Evolutionary conservation across 805 yeast genomes (phyloP), one percentile per base, ranked within the genome.

Genomic region (Komagataella phaffii): DNA sequence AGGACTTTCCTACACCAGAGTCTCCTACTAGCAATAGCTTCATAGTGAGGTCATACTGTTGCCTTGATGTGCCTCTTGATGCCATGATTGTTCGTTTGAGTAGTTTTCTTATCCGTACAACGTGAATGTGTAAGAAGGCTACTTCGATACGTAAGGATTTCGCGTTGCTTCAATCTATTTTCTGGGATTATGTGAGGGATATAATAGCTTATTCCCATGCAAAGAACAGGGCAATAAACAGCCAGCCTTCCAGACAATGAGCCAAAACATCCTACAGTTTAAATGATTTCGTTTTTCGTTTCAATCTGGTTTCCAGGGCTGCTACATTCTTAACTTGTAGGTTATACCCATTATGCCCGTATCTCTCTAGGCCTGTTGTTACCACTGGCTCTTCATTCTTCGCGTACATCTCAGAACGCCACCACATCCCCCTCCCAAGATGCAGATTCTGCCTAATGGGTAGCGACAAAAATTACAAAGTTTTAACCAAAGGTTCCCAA

Each of bases 11-110:
- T 48, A 86, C 93, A 54, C 88, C 77, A 36, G 96, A 86, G 71
- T 90, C 96, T 53, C 98, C 98, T 57, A 91, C 95, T 58, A 91
- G 79, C 59, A 91, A 76, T 61, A 91, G 80, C 73, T 90, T 90
- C 84, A 90, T 84, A 61, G 91, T 85, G 71, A 88, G 82, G 65
- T 89, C 96, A 63, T 87, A 89, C 40, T 30, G 40, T 53, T 88
- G 77, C 67, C 84, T 79, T n/a, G 80, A 73, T 19, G 80, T 78
- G 56, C 80, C 76, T 74, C 81, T 79, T 48, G 77, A 77, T 54
- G 83, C 74, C 81, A 76, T 77, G 51, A 48, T 30, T 30, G 40
- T 30, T 30, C 40, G 40, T 30, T 30, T 30, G n/a, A 30, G 40
- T 30, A 30, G 14, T 30, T 44, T 19, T 19, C 47, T 45, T 18